These are phyloP conservation scores for Diplocarpon mali DNA, from an alignment of 2,329 filamentous ascomycete species.

Conservation along the genomic window DNA sequence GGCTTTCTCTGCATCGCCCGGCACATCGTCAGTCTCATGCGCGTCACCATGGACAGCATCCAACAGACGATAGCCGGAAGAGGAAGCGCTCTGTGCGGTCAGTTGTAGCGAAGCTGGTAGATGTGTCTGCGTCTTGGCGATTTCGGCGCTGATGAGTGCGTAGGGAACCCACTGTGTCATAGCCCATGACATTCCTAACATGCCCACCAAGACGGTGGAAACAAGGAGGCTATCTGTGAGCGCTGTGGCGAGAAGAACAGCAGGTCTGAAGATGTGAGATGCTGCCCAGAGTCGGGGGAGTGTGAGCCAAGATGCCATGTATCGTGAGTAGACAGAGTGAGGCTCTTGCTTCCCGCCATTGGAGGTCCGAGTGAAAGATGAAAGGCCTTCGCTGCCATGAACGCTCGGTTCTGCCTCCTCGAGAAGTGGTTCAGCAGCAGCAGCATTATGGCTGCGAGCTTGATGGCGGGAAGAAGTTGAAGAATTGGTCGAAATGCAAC, in stretches of 20 bases:
- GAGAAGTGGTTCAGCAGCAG: neutral
- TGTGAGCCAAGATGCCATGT: neutral
- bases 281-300: neutral
- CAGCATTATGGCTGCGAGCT: neutral
- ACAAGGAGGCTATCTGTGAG: slow-evolving; percentile 6
- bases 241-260: slow-evolving; percentile 11
- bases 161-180: slow-evolving; percentile 27
- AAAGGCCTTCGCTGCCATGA: neutral
- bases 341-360: no score
- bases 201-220: slow-evolving; percentile 8
- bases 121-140: neutral
- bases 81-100: neutral
- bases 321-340: neutral
- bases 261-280: slow-evolving; percentile 7
- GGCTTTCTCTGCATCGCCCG: neutral
- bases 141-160: slow-evolving; percentile 23
- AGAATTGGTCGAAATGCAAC: neutral
- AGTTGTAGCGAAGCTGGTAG: neutral
- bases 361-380: neutral
- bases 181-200: slow-evolving; percentile 24
- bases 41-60: neutral
- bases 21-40: neutral
- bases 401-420: neutral
- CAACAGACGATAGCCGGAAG: neutral
- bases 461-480: neutral